These are phyloP conservation scores for Phytophthora hybrid DNA, from an alignment of 352 stramenopile species.

Conservation along the genomic window DNA sequence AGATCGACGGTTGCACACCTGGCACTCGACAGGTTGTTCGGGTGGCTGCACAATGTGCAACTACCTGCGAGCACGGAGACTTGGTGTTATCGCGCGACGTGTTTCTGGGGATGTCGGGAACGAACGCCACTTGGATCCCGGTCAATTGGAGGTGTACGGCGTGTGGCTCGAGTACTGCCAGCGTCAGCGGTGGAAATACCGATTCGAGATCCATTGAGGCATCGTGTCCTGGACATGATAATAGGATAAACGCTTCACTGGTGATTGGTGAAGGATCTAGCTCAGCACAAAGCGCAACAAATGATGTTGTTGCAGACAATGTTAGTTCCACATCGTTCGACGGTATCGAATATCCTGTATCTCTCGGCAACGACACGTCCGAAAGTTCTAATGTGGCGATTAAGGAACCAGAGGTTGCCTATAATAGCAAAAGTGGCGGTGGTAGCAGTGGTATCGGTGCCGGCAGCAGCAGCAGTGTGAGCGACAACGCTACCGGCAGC, in stretches of 20 bases:
- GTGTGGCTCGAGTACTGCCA: conserved; percentile 9
- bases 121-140: neutral
- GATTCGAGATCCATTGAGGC: neutral
- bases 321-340: conserved; percentile 2
- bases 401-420: neutral
- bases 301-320: neutral
- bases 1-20: neutral
- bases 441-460: neutral
- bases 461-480: conserved; percentile 1
- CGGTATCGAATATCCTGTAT: conserved; percentile 8
- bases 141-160: conserved; percentile 40
- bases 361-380: conserved; percentile 1
- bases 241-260: neutral
- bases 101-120: conserved; percentile 2
- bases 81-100: conserved; percentile 21
- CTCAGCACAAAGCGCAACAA: neutral
- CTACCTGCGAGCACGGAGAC: conserved; percentile 14
- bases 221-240: neutral
- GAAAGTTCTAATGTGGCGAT: conserved; percentile 6
- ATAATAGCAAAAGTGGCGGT: conserved; percentile 7
- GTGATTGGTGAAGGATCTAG: neutral
- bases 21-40: conserved; percentile 25
- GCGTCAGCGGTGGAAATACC: neutral
- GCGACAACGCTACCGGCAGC: neutral
- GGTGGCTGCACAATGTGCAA: conserved; percentile 25